Evolutionary conservation across 129 eudicot genomes (phyloP), one percentile per base, ranked within the genome.

Genomic region (Tagetes patula): DNA sequence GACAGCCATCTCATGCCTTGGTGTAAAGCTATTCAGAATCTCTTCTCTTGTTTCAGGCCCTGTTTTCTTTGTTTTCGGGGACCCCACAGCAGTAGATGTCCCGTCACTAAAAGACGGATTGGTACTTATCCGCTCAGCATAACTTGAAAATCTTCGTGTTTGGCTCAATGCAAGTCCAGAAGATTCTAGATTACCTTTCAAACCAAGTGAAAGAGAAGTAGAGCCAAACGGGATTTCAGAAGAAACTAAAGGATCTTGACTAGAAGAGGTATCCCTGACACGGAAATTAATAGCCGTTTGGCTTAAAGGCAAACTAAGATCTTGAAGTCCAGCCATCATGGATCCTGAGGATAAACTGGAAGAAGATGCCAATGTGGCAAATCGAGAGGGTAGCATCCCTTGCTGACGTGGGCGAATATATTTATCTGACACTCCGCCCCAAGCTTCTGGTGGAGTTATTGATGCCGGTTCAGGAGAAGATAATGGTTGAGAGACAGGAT

Each of bases 361-460:
- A 3, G 80, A 75, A 38, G 96, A 81, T 50, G 92, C 41, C 64
- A 83, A 69, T 45, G 78, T 75, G 58, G 93, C 83, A 66, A 86
- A 84, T 14, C 96, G 92, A 27, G 96, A 84, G 10, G 98, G 92
- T 71, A 87, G 68, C 34, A 82, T 69, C 63, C 74, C 73, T 13
- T 88, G 75, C 77, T 85, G 90, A 56, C 94, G 99, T 47, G 74
- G 69, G 33, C 84, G 87, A 52, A 58, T 8, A 11, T 85, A 72
- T 68, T 87, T 89, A 64, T 89, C 92, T 0, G 96, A 75, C 47
- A 85, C 75, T 82, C 93, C 96, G 5, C 96, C 96, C 98, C 96
- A 94, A 79, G 96, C 93, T 83, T 94, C 98, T 32, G 96, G 99
- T 62, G 97, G 99, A 67, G 97, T 90, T 41, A 90, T 86, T 74